Base-by-base conservation (phyloP, 2,329 filamentous ascomycete species). In the Nigrograna mackinnonii region DNA sequence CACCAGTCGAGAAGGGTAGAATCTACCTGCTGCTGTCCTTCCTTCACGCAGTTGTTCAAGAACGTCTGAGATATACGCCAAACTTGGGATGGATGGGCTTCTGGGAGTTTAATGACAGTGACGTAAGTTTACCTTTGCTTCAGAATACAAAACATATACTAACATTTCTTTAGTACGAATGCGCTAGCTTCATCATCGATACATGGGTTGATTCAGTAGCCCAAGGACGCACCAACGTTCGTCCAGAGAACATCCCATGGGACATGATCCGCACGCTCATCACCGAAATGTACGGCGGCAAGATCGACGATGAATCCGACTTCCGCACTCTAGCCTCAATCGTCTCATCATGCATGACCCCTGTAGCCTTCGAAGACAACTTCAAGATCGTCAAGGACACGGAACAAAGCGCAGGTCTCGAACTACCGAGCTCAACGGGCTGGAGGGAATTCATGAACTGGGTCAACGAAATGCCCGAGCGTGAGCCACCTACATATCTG, bases 41-140 rank as follows among this genome's bases (percentile, higher is more conserved):
- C 80, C 67, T 99, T 57, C 94, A 99, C 66, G 95, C 94, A 5
- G 91, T 99, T 26, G 85, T 96, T 9, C 94, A 99, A 69, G 94
- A 99, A 70, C 81, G 95, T 57, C 77, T 99, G 49, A 87, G 94
- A 49, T 99, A 99, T 67, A 91, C 92, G 18, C 95, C 94, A 1
- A 92, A 81, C 43, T 77, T 99, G 41, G 94, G 94, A 47, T 99
- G 94, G 94, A 96, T 95, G 76, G 90, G 91, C 40, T 96, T 96
- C 79, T 99, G 95, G 94, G 95, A 99, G 71, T 99, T 99, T 71
- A 99, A 99, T 66, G 95, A 99, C 70, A 95, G 91, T 57, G 94
- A 99, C 72, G 89, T 95, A 82, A 87, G 89, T 85, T 54, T 26
- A n/a, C 11, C n/a, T 16, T 9, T 39, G 2, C 16, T 22, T 52